Evolutionary conservation across 1,284 basidiomycete species (phyloP), one percentile per base, ranked within the genome.

Genomic region (Anthracocystis walkeri): DNA sequence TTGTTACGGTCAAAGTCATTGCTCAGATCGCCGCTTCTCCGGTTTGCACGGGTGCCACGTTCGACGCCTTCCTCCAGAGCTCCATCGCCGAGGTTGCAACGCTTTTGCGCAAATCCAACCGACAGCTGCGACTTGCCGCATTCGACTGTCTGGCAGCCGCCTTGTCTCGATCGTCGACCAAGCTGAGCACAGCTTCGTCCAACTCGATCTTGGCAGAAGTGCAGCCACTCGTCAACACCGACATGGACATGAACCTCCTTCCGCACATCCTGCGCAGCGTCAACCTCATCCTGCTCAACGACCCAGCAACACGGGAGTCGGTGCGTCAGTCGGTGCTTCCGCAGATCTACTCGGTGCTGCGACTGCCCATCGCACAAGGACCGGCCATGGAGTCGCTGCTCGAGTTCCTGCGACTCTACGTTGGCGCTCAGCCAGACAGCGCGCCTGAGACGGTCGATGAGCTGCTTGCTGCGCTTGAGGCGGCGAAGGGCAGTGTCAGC

Each of bases 81-180:
- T 87, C 94, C 41, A 75, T 85, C 12, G 90, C 92, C 48, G 94
- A 93, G 89, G 87, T 93, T 18, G 89, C 94, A 67, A 88, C 89
- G 1, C 87, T 97, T 25, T 86, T 98, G 65, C 91, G 90, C 85
- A 92, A 92, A 86, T 92, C 91, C 71, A 92, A 93, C 58, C 89
- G 93, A 29, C 86, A 89, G 11, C 91, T 93, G 20, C 94, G 94
- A 84, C 89, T 90, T 29, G 92, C 93, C 45, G 88, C 93, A 1
- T 95, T 99, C 85, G 88, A 88, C 41, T 92, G 92, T 61, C 86
- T 98, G 65, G 90, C 92, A 59, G 90, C 90, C 16, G 87, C 95
- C 42, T 84, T 96, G 41, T 89, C 87, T 71, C 90, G 90, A 91
- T 91, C 80, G 45, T 73, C 46, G 25, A 52, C 53, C 23, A 59